These are phyloP conservation scores for Mycena floridula DNA, from an alignment of 768 basidiomycete species.

Conservation along the genomic window DNA sequence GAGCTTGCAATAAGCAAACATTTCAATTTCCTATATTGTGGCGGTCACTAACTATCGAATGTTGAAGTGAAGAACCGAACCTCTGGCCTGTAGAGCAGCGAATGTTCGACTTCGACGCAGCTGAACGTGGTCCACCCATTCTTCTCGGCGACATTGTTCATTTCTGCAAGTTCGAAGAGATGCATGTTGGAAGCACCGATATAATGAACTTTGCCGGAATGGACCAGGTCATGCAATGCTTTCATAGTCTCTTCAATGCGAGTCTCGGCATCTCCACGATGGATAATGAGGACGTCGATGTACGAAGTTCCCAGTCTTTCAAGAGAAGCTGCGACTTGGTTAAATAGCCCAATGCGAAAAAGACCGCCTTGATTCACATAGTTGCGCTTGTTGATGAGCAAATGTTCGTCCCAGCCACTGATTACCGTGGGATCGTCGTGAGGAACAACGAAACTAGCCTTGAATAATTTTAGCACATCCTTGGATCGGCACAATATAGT, in stretches of 20 bases:
- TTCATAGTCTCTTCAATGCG: slow-evolving; percentile 31
- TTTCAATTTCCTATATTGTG: slow-evolving; percentile 8
- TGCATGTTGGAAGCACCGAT: slow-evolving; percentile 44
- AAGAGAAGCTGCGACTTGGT: slow-evolving; percentile 30
- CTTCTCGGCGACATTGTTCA: slow-evolving; percentile 38
- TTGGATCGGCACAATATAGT: too few species aligned
- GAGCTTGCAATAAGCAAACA: slow-evolving; percentile 17
- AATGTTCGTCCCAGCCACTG: not conserved
- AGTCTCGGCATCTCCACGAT: slow-evolving; percentile 30
- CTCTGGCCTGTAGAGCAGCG: slow-evolving; percentile 49
- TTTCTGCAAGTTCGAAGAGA: slow-evolving; percentile 36
- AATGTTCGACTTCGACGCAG: slow-evolving; percentile 52
- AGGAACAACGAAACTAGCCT: slow-evolving; percentile 13
- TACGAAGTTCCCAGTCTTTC: slow-evolving; percentile 28
- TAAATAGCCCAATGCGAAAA: slow-evolving; percentile 30
- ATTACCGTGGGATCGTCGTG: slow-evolving; percentile 1
- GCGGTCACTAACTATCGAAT: too few species aligned
- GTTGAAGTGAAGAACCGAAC: too few species aligned
- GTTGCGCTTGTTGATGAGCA: slow-evolving; percentile 5
- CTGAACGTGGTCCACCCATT: slow-evolving; percentile 48
- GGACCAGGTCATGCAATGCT: slow-evolving; percentile 32
- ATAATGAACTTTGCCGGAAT: slow-evolving; percentile 43
- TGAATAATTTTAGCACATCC: too few species aligned
- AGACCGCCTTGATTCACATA: slow-evolving; percentile 28
- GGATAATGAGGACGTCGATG: slow-evolving; percentile 39